Base-by-base conservation (phyloP, 225 moss, liverwort and hornwort genomes). In the Takakia lepidozioides region DNA sequence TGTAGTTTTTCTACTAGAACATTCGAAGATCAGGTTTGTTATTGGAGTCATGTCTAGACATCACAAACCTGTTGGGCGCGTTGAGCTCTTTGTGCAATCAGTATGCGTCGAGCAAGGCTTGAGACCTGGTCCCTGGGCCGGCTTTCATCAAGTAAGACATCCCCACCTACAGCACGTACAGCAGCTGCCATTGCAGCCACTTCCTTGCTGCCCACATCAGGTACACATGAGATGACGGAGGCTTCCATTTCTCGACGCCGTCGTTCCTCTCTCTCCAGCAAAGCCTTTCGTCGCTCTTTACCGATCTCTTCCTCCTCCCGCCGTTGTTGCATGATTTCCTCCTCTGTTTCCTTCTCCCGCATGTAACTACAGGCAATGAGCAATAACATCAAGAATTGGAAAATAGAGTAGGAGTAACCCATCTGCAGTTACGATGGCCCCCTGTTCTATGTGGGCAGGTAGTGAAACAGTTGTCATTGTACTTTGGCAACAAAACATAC, bases 151-250 rank as follows among this genome's bases (percentile, higher is more conserved):
- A 87, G 84, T 50, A 91, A 72, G 34, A 91, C 91, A 62, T 98
- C 95, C 52, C 87, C 87, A 59, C 90, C 95, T 39, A 98, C 85
- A 44, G 95, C 95, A 52, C 95, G 77, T 3, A 98, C 91, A 58
- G 95, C 91, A 47, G 95, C 87, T 42, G 91, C 95, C 95, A 98
- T 98, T 37, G 95, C 95, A 54, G 95, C 95, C 52, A 87, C 95
- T 62, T 98, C 95, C 71, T 91, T 98, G 5, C 81, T 83, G 43
- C 95, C 91, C 7, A 91, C 91, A 61, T 98, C 91, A 47, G 95
- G 91, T 60, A 98, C 90, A 52, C 85, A 85, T 17, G 91, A 83
- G 29, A 98, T 78, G 32, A 98, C 87, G 26, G 91, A 84, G 15
- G 95, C 95, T 65, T 98, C 91, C 57, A 91, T 85, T 65, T 98